phyloP scores from a whole-genome alignment of 2,329 filamentous ascomycete species.

The Biscogniauxia sp. region DNA sequence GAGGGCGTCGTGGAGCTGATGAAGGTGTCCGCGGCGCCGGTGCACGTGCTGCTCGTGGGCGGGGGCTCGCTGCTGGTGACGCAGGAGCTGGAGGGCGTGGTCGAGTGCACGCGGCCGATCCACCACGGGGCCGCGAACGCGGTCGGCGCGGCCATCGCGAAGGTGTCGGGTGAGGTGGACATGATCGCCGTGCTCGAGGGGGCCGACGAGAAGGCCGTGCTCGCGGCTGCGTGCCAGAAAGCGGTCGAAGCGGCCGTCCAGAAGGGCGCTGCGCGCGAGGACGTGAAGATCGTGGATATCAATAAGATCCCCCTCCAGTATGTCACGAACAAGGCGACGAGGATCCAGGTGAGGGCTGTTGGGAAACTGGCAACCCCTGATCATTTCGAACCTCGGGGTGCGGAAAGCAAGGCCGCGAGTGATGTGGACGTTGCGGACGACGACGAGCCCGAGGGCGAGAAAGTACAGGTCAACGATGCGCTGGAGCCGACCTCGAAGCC shows the following conservation, averaged over 20 bases:
- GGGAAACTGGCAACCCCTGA: no score
- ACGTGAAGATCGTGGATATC: constrained; percentile 46
- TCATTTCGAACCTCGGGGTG: no score
- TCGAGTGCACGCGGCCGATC: constrained; percentile 49
- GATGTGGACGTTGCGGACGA: not conserved
- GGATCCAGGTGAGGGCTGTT: constrained; percentile 34
- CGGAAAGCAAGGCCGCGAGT: no score
- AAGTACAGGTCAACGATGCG: not conserved
- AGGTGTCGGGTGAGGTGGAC: constrained; percentile 51
- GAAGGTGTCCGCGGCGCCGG: constrained; percentile 55
- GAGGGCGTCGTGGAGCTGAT: constrained; percentile 54
- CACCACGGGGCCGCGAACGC: constrained; percentile 60
- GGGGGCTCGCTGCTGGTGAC: constrained; percentile 58
- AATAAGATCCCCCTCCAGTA: constrained; percentile 52
- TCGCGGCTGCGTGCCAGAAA: constrained; percentile 34
- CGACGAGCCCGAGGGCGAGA: constrained; percentile 5
- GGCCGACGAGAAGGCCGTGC: constrained; percentile 31
- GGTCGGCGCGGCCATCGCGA: constrained; percentile 58
- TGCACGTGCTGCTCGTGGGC: constrained; percentile 58
- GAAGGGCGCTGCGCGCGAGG: constrained; percentile 41
- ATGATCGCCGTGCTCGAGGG: constrained; percentile 44
- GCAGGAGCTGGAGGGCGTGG: constrained; percentile 48
- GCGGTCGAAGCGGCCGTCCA: constrained; percentile 41
- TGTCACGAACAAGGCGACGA: constrained; percentile 47
- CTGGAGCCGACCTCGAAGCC: not conserved